Evolutionary conservation across 768 basidiomycete species (phyloP).

Genomic region (Sarcodon aspratus): DNA sequence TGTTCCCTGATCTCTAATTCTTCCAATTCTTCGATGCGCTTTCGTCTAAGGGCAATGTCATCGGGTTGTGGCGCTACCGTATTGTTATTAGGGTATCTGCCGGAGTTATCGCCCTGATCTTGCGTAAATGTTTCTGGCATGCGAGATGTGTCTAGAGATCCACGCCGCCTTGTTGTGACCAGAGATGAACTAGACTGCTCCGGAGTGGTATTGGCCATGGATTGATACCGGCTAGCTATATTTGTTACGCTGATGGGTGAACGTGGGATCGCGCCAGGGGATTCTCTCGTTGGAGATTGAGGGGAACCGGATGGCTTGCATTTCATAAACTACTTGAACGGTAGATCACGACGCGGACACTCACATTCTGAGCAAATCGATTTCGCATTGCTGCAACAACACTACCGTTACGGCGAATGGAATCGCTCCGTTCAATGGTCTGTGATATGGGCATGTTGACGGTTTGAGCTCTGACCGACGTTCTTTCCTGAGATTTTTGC

Average conservation of each 20-base stretch:
- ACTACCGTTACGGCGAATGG: slow-evolving; percentile 40
- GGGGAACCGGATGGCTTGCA: slow-evolving; percentile 29
- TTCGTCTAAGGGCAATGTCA: slow-evolving; percentile 24
- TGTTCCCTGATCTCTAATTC: slow-evolving; percentile 44
- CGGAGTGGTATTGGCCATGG: slow-evolving; percentile 34
- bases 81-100: slow-evolving; percentile 1
- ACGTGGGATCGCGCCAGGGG: slow-evolving; percentile 50
- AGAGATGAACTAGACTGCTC: slow-evolving; percentile 3
- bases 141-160: slow-evolving; percentile 6
- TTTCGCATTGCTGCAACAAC: slow-evolving; percentile 62
- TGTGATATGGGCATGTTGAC: neutral
- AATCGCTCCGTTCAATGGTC: slow-evolving; percentile 37
- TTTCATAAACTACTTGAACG: neutral
- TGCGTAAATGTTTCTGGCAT: slow-evolving; percentile 2
- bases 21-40: slow-evolving; percentile 37
- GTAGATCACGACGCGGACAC: slow-evolving; percentile 13
- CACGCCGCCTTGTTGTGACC: slow-evolving; percentile 8
- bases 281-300: slow-evolving; percentile 27
- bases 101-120: neutral
- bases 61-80: slow-evolving; percentile 6
- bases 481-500: slow-evolving; percentile 1
- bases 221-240: slow-evolving; percentile 52
- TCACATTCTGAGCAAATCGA: slow-evolving; percentile 46
- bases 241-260: slow-evolving; percentile 53
- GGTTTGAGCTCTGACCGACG: neutral